A percentile compares a stretch with the other conserved stretches of the same genome.
Evolutionary conservation across 495 filamentous ascomycete genomes (phyloP).

Genomic region (Aspergillus campestris): DNA sequence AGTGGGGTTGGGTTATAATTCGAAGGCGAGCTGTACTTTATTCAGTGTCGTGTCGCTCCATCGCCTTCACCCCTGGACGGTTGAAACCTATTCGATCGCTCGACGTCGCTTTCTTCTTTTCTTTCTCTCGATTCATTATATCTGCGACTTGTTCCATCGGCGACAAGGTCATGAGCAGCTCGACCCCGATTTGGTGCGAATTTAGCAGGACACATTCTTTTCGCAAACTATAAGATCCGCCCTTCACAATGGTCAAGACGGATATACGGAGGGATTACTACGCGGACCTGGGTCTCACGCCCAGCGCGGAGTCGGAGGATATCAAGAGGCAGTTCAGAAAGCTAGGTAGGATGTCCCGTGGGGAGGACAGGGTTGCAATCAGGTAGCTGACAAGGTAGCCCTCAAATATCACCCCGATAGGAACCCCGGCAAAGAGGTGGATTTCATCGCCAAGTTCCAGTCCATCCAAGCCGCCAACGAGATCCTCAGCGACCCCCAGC

Average conservation of each 20-base stretch:
- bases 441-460: constrained; percentile 74
- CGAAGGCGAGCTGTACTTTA: too few relatives aligned
- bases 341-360: constrained; percentile 48
- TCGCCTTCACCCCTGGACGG: not conserved
- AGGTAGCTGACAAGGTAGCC: constrained; percentile 39
- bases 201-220: constrained; percentile 19
- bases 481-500: constrained; percentile 59
- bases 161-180: constrained; percentile 17
- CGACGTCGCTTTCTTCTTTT: not conserved
- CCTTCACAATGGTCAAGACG: constrained; percentile 60
- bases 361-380: too few relatives aligned
- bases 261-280: constrained; percentile 78
- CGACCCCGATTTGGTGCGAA: constrained; percentile 4
- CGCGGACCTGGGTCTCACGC: constrained; percentile 63
- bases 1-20: too few relatives aligned
- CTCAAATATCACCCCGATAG: constrained; percentile 84
- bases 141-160: constrained; percentile 1
- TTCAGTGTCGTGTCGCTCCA: too few relatives aligned
- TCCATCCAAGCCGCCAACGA: constrained; percentile 80
- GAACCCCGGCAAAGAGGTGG: constrained; percentile 72
- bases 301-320: constrained; percentile 56
- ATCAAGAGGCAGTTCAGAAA: constrained; percentile 83
- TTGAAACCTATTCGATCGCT: not conserved
- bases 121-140: constrained; percentile 2
- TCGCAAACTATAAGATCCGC: constrained; percentile 1